A percentile compares a stretch with the other conserved stretches of the same genome.
Conservation (phyloP, 305 asterid species). For the Fraxinus sp. region DNA sequence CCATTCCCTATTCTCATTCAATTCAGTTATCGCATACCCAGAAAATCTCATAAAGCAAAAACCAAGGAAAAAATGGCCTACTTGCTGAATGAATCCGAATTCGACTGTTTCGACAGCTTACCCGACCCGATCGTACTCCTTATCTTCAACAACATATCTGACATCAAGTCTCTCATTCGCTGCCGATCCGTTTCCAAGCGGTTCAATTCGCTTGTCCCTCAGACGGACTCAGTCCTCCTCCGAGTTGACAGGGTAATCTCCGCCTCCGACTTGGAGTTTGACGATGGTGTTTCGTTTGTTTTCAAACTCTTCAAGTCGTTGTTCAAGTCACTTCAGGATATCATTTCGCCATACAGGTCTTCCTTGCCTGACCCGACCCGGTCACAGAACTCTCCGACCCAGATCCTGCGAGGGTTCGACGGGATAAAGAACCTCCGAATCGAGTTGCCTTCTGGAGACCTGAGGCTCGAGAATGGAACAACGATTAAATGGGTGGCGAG, state of each 20-base stretch:
- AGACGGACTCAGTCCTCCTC: slow-evolving; percentile 55
- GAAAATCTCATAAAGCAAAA: neutral
- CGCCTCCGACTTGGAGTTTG: slow-evolving; percentile 34
- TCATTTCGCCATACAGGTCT: slow-evolving; percentile 21
- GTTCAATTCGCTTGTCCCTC: slow-evolving; percentile 53
- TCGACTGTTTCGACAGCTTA: slow-evolving; percentile 48
- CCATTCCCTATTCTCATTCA: neutral
- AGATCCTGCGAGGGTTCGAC: slow-evolving; percentile 50
- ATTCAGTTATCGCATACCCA: neutral
- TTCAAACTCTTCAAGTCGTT: slow-evolving; percentile 41
- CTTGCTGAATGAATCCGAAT: slow-evolving; percentile 29
- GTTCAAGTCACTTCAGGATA: slow-evolving; percentile 36
- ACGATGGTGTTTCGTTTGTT: slow-evolving; percentile 31
- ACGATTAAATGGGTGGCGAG: slow-evolving; percentile 53
- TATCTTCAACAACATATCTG: slow-evolving; percentile 56
- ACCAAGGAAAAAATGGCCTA: slow-evolving; percentile 15
- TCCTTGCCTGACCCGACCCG: slow-evolving; percentile 24
- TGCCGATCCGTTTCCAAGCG: slow-evolving; percentile 57
- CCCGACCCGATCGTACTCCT: slow-evolving; percentile 62
- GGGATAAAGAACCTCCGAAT: slow-evolving; percentile 43
- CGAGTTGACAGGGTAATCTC: slow-evolving; percentile 61
- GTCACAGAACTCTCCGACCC: slow-evolving; percentile 50
- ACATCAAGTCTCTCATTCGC: slow-evolving; percentile 54
- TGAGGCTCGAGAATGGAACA: slow-evolving; percentile 49
- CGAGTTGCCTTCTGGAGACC: slow-evolving; percentile 61